These are phyloP conservation scores for Camellia sinensis DNA, from an alignment of 148 eudicot species.

Conservation along the genomic window DNA sequence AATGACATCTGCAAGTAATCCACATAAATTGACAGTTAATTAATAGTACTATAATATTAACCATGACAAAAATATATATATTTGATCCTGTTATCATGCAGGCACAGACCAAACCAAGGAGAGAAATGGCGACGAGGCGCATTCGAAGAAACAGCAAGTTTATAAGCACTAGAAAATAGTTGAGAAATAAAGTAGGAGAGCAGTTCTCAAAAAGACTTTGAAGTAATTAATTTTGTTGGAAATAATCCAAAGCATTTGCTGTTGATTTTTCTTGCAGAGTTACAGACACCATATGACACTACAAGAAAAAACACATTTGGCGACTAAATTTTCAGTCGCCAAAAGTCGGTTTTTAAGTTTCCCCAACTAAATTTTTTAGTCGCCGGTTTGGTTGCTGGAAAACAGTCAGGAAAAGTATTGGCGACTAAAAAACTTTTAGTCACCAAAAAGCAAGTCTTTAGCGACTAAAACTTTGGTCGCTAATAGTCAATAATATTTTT, in stretches of 20 bases:
- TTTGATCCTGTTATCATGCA: not conserved
- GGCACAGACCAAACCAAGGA: not conserved
- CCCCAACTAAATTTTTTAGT: no score
- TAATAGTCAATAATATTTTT: no score
- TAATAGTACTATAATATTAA: not conserved
- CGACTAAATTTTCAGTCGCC: no score
- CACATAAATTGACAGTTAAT: not conserved
- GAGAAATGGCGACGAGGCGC: not conserved
- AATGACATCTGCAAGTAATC: constrained; percentile 59
- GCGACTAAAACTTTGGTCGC: no score
- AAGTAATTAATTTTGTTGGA: not conserved
- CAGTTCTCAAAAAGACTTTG: no score
- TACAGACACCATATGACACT: not conserved
- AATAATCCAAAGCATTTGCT: not conserved
- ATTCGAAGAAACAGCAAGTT: not conserved
- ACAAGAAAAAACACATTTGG: no score
- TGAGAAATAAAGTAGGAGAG: not conserved
- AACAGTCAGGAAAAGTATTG: no score
- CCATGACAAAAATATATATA: not conserved
- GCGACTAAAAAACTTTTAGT: no score
- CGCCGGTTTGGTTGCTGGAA: no score
- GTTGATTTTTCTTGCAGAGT: not conserved
- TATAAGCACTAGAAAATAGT: not conserved
- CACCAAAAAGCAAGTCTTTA: no score
- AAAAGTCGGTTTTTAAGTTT: no score